Evolutionary conservation across 345 rosid genomes (phyloP).

Genomic region (Pelargonium nanum): DNA sequence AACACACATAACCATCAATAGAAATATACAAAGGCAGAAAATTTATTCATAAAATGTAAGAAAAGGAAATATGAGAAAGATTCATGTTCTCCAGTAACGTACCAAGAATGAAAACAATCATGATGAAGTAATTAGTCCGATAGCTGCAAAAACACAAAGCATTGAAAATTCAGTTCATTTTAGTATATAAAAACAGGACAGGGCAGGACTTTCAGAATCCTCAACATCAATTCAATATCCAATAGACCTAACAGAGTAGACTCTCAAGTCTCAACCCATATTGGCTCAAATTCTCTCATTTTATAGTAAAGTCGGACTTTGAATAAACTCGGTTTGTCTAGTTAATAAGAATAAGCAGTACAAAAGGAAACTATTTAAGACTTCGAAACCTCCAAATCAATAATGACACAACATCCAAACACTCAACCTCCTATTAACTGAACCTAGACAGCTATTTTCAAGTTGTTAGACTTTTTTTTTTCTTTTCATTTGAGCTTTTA

Average conservation of each 20-base stretch:
- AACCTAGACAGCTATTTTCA: no score
- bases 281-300: neutral
- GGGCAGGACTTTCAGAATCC: neutral
- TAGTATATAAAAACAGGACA: neutral
- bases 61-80: neutral
- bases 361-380: neutral
- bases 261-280: neutral
- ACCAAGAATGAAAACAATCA: constrained; percentile 80
- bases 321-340: neutral
- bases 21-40: neutral
- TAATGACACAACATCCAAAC: no score
- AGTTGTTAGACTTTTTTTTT: no score
- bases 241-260: neutral
- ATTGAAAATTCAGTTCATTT: neutral
- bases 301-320: neutral
- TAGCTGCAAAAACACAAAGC: constrained; percentile 50
- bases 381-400: no score
- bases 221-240: neutral
- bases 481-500: no score
- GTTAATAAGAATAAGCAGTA: neutral
- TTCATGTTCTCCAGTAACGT: constrained; percentile 14
- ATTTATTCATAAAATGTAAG: neutral
- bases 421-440: no score
- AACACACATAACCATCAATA: neutral
- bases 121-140: constrained; percentile 86